These are phyloP conservation scores for Penicillium vulpinum DNA, from an alignment of 2,329 filamentous ascomycete species.

Conservation along the genomic window DNA sequence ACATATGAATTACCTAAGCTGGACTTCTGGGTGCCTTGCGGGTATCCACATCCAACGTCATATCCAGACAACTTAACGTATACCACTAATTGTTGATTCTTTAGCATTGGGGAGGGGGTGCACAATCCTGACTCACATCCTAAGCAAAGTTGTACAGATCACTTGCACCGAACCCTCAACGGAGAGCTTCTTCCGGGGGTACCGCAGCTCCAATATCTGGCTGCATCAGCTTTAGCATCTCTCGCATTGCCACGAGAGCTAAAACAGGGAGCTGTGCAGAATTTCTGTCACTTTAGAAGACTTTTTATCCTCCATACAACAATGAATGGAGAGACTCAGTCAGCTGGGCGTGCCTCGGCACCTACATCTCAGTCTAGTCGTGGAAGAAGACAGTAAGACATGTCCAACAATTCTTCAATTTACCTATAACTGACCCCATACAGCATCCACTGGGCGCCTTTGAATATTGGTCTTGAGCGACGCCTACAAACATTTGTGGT, in stretches of 20 bases:
- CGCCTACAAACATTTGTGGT: constrained; percentile 78
- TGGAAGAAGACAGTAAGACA: constrained; percentile 2
- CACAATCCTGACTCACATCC: not conserved
- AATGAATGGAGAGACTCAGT: constrained; percentile 3
- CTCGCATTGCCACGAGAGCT: not conserved
- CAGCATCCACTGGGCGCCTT: constrained; percentile 80
- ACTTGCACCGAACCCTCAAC: not conserved
- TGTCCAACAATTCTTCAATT: too few relatives aligned
- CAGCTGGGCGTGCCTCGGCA: not conserved
- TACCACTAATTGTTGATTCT: not conserved
- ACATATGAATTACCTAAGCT: constrained; percentile 2
- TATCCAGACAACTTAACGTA: not conserved
- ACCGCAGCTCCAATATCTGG: not conserved
- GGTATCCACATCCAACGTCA: constrained; percentile 6
- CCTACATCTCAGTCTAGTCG: constrained; percentile 2
- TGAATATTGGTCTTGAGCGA: constrained; percentile 69
- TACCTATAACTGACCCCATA: not conserved
- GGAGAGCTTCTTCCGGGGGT: not conserved
- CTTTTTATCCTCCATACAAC: not conserved
- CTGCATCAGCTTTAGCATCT: not conserved
- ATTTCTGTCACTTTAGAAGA: not conserved
- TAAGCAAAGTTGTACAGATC: not conserved
- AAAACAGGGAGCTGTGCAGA: not conserved
- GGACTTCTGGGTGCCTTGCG: not conserved
- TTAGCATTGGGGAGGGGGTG: not conserved